These are phyloP conservation scores for Flueggea neowawraea DNA, from an alignment of 441 rosid genomes.

Conservation along the genomic window DNA sequence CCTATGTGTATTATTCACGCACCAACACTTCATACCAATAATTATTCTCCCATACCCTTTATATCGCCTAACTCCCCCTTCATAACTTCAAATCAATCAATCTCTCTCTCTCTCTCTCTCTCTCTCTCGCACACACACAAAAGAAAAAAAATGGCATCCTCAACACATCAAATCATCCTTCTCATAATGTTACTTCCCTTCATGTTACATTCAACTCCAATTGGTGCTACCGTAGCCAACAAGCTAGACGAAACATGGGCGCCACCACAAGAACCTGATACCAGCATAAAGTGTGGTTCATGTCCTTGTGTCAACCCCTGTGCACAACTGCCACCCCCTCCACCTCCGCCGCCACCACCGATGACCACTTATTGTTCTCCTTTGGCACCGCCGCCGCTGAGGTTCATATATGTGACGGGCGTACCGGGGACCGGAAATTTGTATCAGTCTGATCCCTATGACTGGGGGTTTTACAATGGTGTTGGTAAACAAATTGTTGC, in stretches of 20 bases:
- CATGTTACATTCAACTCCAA: too few relatives aligned
- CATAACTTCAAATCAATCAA: constrained; percentile 5
- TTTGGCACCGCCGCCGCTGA: constrained; percentile 22
- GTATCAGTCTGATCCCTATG: constrained; percentile 30
- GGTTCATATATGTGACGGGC: constrained; percentile 42
- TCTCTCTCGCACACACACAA: neutral
- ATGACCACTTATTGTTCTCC: constrained; percentile 22
- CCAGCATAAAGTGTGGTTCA: constrained; percentile 48
- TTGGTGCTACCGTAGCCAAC: too few relatives aligned
- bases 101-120: neutral
- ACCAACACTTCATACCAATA: too few relatives aligned
- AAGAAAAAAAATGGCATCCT: constrained; percentile 6
- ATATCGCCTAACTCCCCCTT: neutral
- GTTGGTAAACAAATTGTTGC: constrained; percentile 13
- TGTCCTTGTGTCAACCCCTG: constrained; percentile 63
- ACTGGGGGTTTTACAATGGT: constrained; percentile 34
- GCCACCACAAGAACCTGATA: constrained; percentile 26
- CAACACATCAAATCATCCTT: constrained; percentile 1
- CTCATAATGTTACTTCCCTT: too few relatives aligned
- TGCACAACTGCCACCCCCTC: constrained; percentile 22
- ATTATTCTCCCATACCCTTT: neutral
- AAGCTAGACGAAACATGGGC: neutral
- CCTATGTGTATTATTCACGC: too few relatives aligned
- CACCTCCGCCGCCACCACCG: constrained; percentile 24
- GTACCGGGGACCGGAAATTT: constrained; percentile 36